Evolutionary conservation across 164 flowering plant species (phyloP), one percentile per base, ranked within the genome.

Genomic region (Piper betle): DNA sequence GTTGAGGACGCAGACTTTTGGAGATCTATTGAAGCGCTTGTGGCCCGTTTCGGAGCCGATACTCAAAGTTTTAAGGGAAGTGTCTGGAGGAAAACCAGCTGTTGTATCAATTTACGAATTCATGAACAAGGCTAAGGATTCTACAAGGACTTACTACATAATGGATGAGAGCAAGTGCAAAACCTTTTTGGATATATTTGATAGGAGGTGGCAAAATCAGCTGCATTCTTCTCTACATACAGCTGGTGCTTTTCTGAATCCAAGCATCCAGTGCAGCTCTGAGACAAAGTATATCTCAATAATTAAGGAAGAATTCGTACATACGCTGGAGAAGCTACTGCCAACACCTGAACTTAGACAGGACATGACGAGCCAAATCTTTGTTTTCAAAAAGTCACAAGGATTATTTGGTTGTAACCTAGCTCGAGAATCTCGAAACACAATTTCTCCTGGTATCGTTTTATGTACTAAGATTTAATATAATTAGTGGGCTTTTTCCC

Each of bases 121-220:
- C 39, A 84, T 92, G 96, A 88, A 84, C 19, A 79, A 75, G 72
- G 96, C 96, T 39, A 89, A 85, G 75, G 98, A 92, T 62, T 88
- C 96, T 2, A 83, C 89, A 55, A 73, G 93, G 77, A 89, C 95
- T 11, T 89, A 92, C 69, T 89, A 85, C 66, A 92, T 88, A 60
- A 89, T 88, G 95, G 98, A 92, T 69, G 96, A 88, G 71, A 73
- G 60, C 41, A 92, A 92, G 69, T 87, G 96, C 81, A 92, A 87
- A 78, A 77, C 80, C 16, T 82, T 89, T 71, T 62, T 81, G 50
- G 96, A 87, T 62, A 92, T 89, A 59, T 88, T 89, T 7, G 96
- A 92, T 68, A 75, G 82, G 58, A 82, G 83, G 66, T 89, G 95
- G 96, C 77, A 76, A 70, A 78, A 77, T 64, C 87, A 83, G 61